Conservation (phyloP, 2,329 filamentous ascomycete species). For the Chrysoporthe puriensis region DNA sequence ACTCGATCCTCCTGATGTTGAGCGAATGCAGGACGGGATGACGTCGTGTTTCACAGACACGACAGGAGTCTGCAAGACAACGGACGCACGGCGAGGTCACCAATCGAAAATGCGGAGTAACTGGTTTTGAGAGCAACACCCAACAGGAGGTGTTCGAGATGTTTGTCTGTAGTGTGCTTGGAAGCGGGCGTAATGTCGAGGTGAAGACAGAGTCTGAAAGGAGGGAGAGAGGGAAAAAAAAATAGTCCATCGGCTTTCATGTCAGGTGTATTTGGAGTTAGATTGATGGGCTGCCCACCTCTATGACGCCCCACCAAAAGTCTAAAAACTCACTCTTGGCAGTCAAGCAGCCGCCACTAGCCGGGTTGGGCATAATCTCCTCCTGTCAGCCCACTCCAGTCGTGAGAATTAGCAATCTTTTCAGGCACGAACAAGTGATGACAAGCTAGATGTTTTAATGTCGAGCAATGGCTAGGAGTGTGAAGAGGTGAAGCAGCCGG, state of each 20-base stretch:
- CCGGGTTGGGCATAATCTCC: neutral
- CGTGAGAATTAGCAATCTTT: neutral
- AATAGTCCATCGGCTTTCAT: neutral
- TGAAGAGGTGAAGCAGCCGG: too few relatives aligned
- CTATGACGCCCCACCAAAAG: slow-evolving; percentile 14
- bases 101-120: neutral
- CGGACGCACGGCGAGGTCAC: neutral
- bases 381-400: slow-evolving; percentile 4
- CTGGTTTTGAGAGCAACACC: neutral
- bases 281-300: neutral
- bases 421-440: neutral
- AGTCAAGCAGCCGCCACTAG: slow-evolving; percentile 1
- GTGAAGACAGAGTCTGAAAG: slow-evolving; percentile 2
- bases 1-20: neutral
- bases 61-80: neutral
- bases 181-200: neutral
- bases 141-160: neutral
- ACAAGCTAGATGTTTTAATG: too few relatives aligned
- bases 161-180: neutral
- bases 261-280: slow-evolving; percentile 3
- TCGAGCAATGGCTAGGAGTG: neutral
- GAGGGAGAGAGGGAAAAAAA: slow-evolving; percentile 5
- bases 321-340: slow-evolving; percentile 1
- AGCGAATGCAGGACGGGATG: slow-evolving; percentile 19
- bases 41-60: slow-evolving; percentile 19